A percentile compares a stretch with the other conserved stretches of the same genome.
These are phyloP conservation scores for Pisolithus albus DNA, from an alignment of 768 basidiomycete species.

Conservation along the genomic window DNA sequence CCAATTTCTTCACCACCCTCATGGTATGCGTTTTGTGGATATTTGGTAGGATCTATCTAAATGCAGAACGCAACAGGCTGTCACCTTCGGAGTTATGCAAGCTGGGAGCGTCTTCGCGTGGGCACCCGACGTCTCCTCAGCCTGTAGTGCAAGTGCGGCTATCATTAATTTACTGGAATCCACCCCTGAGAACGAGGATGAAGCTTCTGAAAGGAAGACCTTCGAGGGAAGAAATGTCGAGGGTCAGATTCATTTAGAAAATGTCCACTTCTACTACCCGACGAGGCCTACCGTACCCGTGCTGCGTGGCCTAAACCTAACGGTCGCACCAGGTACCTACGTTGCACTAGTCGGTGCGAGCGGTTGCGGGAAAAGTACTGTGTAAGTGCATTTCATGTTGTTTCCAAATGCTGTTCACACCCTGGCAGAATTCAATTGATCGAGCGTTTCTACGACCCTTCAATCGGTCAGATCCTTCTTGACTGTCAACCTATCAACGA, in stretches of 20 bases:
- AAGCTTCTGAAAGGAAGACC: slow-evolving; percentile 55
- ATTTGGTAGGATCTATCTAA: neutral
- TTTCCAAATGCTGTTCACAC: neutral
- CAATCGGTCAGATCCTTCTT: slow-evolving; percentile 63
- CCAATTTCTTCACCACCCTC: slow-evolving; percentile 75
- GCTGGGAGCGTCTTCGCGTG: slow-evolving; percentile 80
- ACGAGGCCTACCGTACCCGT: slow-evolving; percentile 80
- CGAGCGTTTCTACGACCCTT: slow-evolving; percentile 82
- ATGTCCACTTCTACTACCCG: slow-evolving; percentile 87
- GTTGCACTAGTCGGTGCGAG: slow-evolving; percentile 80
- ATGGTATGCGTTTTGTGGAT: slow-evolving; percentile 45
- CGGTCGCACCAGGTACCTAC: slow-evolving; percentile 70
- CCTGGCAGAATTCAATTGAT: slow-evolving; percentile 62
- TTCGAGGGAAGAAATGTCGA: slow-evolving; percentile 37
- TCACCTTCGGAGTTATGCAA: slow-evolving; percentile 68
- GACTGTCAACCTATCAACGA: slow-evolving; percentile 71
- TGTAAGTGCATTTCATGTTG: slow-evolving; percentile 36
- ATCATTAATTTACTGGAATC: slow-evolving; percentile 75
- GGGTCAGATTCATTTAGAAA: slow-evolving; percentile 70
- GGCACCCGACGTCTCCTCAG: slow-evolving; percentile 84
- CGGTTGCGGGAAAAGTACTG: slow-evolving; percentile 78
- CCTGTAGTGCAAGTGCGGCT: slow-evolving; percentile 67
- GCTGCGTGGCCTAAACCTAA: slow-evolving; percentile 68
- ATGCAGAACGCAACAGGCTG: slow-evolving; percentile 46
- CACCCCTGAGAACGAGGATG: slow-evolving; percentile 71